Conservation (phyloP, 805 yeast genomes). For the Lipomyces mesembrius region DNA sequence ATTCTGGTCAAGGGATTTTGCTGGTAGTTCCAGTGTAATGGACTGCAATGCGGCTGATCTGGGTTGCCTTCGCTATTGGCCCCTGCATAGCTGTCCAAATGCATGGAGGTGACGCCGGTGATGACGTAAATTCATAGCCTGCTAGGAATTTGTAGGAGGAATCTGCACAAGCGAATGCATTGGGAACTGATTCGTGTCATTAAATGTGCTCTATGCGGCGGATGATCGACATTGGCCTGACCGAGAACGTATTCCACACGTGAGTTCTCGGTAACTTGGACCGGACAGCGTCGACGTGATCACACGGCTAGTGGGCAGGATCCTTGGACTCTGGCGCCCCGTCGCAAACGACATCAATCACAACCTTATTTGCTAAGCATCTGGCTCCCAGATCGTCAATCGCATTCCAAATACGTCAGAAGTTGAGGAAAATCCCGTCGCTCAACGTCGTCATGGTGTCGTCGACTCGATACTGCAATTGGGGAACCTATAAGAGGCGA, state of each 20-base stretch:
- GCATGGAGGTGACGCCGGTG: not conserved
- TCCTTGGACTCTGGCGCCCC: not conserved
- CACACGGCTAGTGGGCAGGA: not conserved
- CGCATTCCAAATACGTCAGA: slow-evolving; percentile 6
- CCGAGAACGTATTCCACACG: slow-evolving; percentile 2
- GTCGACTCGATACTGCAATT: not conserved
- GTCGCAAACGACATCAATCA: slow-evolving; percentile 5
- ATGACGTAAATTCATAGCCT: not conserved
- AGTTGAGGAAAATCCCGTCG: slow-evolving; percentile 3
- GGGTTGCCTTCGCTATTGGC: not conserved
- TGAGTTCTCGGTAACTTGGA: not conserved
- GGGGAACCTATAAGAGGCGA: not conserved
- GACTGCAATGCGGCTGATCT: not conserved
- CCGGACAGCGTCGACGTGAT: slow-evolving; percentile 2
- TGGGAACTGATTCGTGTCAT: no score
- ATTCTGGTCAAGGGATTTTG: no score
- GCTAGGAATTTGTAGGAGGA: not conserved
- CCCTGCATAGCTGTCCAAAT: not conserved
- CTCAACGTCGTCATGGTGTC: slow-evolving; percentile 6
- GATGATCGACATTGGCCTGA: slow-evolving; percentile 6
- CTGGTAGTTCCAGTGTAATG: no score
- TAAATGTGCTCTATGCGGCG: not conserved
- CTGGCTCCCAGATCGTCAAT: not conserved
- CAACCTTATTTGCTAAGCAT: slow-evolving; percentile 1
- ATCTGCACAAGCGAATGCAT: not conserved